Evolutionary conservation across 2,329 filamentous ascomycete species (phyloP).

Genomic region (Fusarium kyushuense): DNA sequence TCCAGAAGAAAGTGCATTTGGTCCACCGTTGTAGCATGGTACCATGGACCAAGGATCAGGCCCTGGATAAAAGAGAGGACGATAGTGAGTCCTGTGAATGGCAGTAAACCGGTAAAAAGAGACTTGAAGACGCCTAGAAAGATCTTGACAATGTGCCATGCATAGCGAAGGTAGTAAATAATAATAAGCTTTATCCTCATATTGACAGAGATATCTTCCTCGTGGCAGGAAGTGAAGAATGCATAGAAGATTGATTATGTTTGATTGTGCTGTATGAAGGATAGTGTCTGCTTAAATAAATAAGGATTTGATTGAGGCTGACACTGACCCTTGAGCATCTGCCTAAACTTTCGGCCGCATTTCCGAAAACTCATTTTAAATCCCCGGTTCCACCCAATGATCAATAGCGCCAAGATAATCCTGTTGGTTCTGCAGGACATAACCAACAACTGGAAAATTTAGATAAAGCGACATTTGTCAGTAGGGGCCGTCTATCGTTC

Average conservation of each 20-base stretch:
- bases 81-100: not conserved
- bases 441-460: not conserved
- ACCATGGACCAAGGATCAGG: not conserved
- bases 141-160: not conserved
- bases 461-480: not conserved
- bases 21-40: rapidly evolving
- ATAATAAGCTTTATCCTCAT: not conserved
- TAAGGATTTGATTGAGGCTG: not conserved
- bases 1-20: rapidly evolving
- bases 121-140: not conserved
- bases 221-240: rapidly evolving
- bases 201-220: not conserved
- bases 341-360: not conserved
- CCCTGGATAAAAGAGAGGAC: not conserved
- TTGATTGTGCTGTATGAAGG: not conserved
- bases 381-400: not conserved
- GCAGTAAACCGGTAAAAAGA: not conserved
- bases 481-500: no score
- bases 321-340: not conserved
- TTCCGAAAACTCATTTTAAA: not conserved
- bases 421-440: not conserved
- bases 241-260: rapidly evolving
- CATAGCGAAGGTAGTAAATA: not conserved
- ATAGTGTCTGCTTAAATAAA: not conserved
- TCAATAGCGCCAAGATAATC: not conserved